phyloP scores from a whole-genome alignment of 805 yeast genomes.

The Saccharomycopsis sp. region DNA sequence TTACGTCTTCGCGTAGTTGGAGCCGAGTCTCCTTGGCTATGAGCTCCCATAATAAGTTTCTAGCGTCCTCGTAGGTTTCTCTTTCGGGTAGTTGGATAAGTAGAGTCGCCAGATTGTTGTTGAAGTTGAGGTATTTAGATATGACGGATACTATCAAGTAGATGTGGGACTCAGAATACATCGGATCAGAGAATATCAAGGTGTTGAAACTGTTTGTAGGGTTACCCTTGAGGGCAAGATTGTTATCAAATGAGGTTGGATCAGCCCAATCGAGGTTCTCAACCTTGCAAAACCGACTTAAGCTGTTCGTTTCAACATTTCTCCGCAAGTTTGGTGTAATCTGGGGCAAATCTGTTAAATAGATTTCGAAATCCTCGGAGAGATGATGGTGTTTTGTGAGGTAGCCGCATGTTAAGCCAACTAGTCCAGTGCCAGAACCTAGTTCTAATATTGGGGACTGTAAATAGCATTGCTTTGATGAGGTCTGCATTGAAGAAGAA shows the following conservation, averaged over 20 bases:
- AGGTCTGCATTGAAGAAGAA: constrained; percentile 19
- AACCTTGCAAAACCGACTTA: constrained; percentile 27
- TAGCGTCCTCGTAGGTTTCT: constrained; percentile 51
- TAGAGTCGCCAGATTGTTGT: constrained; percentile 33
- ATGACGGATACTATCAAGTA: constrained; percentile 58
- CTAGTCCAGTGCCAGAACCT: constrained; percentile 95
- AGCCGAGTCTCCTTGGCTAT: constrained; percentile 29
- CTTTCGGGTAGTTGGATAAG: constrained; percentile 74
- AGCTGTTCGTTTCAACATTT: constrained; percentile 49
- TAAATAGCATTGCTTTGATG: constrained; percentile 2
- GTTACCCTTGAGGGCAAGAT: constrained; percentile 22
- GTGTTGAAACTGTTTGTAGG: constrained; percentile 38
- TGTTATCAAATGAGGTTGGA: constrained; percentile 34
- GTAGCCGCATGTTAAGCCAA: constrained; percentile 69
- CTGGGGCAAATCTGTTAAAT: constrained; percentile 70
- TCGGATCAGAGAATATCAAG: constrained; percentile 76
- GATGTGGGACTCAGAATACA: constrained; percentile 80
- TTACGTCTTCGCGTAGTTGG: constrained; percentile 29
- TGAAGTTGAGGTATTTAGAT: constrained; percentile 32
- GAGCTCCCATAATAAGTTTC: constrained; percentile 51
- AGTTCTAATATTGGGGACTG: constrained; percentile 46
- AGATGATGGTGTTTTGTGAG: not conserved
- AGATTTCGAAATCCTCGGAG: constrained; percentile 27
- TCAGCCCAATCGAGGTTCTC: constrained; percentile 71
- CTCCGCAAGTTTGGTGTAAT: constrained; percentile 58